Conservation (phyloP, 1,284 basidiomycete genomes). For the Lignosus rhinocerotis region DNA sequence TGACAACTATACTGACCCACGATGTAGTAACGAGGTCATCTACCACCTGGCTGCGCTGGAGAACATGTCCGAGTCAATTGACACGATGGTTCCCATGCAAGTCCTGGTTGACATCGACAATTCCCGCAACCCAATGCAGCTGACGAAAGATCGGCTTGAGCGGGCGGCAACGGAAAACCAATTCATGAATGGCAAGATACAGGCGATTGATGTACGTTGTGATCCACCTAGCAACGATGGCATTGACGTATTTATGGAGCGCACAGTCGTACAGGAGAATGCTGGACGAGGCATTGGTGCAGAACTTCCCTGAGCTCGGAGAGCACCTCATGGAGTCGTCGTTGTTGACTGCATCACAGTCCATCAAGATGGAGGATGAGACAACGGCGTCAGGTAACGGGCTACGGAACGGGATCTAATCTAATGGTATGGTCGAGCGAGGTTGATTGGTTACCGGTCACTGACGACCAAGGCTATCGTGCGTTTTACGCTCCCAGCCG, state of each 20-base stretch:
- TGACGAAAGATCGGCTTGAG: constrained; percentile 76
- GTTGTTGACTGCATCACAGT: constrained; percentile 2
- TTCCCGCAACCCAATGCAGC: constrained; percentile 74
- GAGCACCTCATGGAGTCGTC: constrained; percentile 30
- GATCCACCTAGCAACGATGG: background rate
- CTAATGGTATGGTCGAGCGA: background rate
- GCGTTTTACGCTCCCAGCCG: background rate
- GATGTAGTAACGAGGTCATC: constrained; percentile 75
- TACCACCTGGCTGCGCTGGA: constrained; percentile 63
- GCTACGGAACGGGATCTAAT: constrained; percentile 10
- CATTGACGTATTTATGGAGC: background rate
- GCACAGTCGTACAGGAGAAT: constrained; percentile 55
- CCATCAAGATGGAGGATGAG: constrained; percentile 16
- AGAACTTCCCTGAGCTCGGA: constrained; percentile 60
- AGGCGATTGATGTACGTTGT: constrained; percentile 65
- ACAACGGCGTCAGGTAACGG: constrained; percentile 1
- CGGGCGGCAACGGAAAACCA: constrained; percentile 83
- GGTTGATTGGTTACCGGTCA: background rate
- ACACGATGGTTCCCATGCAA: constrained; percentile 70
- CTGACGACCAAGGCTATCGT: background rate
- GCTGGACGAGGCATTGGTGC: constrained; percentile 56
- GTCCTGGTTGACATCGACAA: constrained; percentile 75
- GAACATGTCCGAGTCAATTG: constrained; percentile 57
- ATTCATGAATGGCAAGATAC: constrained; percentile 87
- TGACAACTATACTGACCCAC: background rate